Percentiles rank a stretch among this genome's conserved stretches.
phyloP scores from a whole-genome alignment of 2,329 filamentous ascomycete species.

The Acarospora socialis region DNA sequence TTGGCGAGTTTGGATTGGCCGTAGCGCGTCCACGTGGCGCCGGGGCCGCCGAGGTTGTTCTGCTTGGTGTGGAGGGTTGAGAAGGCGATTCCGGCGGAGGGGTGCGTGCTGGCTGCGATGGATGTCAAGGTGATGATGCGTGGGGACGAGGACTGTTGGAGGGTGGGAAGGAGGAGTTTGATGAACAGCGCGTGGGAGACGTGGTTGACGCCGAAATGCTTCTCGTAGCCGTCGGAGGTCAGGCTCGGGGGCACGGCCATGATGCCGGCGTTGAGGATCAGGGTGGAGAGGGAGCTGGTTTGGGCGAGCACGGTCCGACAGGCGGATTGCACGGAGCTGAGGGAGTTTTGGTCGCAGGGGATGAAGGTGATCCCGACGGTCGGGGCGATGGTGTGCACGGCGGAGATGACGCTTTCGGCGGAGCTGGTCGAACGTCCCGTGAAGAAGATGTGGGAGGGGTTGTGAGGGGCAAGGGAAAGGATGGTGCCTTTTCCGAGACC shows the following conservation, averaged over 20 bases:
- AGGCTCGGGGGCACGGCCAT: conserved; percentile 33
- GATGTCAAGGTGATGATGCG: no score
- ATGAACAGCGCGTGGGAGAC: no score
- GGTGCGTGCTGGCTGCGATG: conserved; percentile 12
- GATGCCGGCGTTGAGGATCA: conserved; percentile 34
- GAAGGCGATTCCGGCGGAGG: conserved; percentile 22
- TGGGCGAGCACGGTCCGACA: conserved; percentile 28
- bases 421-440: conserved; percentile 35
- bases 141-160: no score
- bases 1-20: conserved; percentile 38
- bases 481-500: conserved; percentile 35
- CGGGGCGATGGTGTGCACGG: conserved; percentile 21
- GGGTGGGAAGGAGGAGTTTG: no score
- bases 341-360: conserved; percentile 36
- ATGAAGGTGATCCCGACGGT: conserved; percentile 30
- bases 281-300: conserved; percentile 29
- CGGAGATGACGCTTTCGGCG: conserved; percentile 30
- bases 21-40: conserved; percentile 27
- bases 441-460: conserved; percentile 40
- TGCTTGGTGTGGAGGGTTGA: conserved; percentile 22
- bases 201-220: no score
- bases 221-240: conserved; percentile 10
- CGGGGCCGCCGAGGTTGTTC: conserved; percentile 2
- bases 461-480: conserved; percentile 34
- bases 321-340: conserved; percentile 33